Base-by-base conservation (phyloP, 768 basidiomycete species). In the Serendipita indica region DNA sequence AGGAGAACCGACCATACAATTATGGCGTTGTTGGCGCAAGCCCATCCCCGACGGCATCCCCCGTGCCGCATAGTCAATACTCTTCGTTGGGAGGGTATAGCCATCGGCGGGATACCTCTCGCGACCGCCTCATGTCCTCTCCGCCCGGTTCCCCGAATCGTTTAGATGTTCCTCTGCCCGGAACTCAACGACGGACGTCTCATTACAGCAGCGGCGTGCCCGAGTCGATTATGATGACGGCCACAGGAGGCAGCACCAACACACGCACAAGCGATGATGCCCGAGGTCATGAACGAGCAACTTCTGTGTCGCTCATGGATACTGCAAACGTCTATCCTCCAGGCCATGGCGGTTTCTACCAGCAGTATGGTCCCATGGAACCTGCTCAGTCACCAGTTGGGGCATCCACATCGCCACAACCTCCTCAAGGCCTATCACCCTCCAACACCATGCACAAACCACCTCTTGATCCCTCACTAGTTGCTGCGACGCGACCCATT, bases 121-220 rank as follows among this genome's bases (percentile, higher is more conserved):
- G 49, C 49, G 49, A 54, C 32, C 22, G 22, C 7, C 49, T 54
- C 49, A 54, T 54, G 49, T 27, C 49, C 10, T 54, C 49, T 27
- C 16, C 49, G 4, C 32, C 49, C 4, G 25, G 22, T 33, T 54
- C 49, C 25, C 49, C 49, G 12, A n/a, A 28, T 25, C 49, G 32
- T 54, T 28, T 54, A n/a, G 49, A 54, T 10, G 49, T 30, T 28
- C 32, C n/a, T 10, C 49, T 54, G 4, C 49, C 49, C n/a, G 16
- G 16, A 4, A 28, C 10, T n/a, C 35, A 30, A 20, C 49, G 30
- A 4, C 20, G 49, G 32, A 18, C 49, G 16, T 54, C 49, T 18
- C 22, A 22, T 4, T 18, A 28, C 32, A 54, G 49, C 35, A 10
- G 10, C 32, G 49, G 49, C n/a, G 30, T 28, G 7, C 49, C 49